A percentile compares a stretch with the other conserved stretches of the same genome.
Conservation (phyloP, 108 stramenopile species). For the Cyclotella kingstonii region DNA sequence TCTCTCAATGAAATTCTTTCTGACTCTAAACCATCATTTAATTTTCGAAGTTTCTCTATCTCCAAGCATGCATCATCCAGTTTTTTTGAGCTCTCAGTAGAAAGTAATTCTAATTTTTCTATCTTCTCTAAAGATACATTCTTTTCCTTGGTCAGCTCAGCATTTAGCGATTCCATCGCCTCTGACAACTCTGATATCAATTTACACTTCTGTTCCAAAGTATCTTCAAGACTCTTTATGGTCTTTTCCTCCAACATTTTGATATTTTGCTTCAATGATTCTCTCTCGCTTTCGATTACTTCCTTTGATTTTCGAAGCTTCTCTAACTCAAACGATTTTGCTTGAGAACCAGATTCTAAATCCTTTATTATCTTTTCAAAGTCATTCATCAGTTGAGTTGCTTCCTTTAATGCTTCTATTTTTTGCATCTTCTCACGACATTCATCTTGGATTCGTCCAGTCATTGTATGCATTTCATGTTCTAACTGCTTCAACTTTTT, state of each 20-base stretch:
- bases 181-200: slow-evolving; percentile 3
- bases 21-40: slow-evolving; percentile 10
- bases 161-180: slow-evolving; percentile 3
- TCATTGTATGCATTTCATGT: slow-evolving; percentile 12
- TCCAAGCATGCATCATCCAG: neutral
- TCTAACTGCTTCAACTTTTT: slow-evolving; percentile 6
- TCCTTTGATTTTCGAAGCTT: neutral
- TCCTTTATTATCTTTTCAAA: slow-evolving; percentile 17
- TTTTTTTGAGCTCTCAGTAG: neutral
- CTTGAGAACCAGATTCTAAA: slow-evolving; percentile 4
- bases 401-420: slow-evolving; percentile 23
- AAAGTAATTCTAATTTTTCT: neutral
- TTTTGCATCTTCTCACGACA: slow-evolving; percentile 5
- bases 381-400: slow-evolving; percentile 6
- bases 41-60: neutral
- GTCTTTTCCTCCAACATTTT: slow-evolving; percentile 4
- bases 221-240: neutral
- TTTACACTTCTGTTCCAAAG: neutral
- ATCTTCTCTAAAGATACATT: neutral
- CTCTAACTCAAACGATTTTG: neutral
- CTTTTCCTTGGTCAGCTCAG: neutral
- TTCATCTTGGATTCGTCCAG: slow-evolving; percentile 11
- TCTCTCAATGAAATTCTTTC: slow-evolving; percentile 18
- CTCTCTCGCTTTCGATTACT: slow-evolving; percentile 2
- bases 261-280: slow-evolving; percentile 4